Percentiles rank a stretch among this genome's conserved stretches.
Conservation (phyloP, 2,329 filamentous ascomycete genomes). For the Teratosphaeriaceae sp. region DNA sequence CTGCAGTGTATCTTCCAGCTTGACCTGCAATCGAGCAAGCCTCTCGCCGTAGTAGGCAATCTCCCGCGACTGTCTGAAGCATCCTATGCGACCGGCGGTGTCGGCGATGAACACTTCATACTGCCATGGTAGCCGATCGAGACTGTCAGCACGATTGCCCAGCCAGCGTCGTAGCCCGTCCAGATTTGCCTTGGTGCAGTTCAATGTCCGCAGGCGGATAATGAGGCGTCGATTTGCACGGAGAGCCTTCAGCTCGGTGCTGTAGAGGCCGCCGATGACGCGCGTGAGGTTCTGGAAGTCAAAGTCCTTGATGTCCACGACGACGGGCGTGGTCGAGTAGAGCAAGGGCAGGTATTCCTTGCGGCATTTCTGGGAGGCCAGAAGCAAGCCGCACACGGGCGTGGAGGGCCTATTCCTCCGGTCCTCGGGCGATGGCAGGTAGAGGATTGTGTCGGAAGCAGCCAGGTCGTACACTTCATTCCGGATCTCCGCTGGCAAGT, state of each 20-base stretch:
- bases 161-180: conserved; percentile 19
- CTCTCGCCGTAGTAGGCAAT: conserved; percentile 11
- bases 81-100: conserved; percentile 1
- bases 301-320: conserved; percentile 17
- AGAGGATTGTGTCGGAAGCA: conserved; percentile 11
- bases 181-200: conserved; percentile 8
- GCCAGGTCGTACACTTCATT: conserved; percentile 23
- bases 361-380: conserved; percentile 18
- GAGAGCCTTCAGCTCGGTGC: conserved; percentile 23
- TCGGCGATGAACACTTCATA: conserved; percentile 14
- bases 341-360: conserved; percentile 23
- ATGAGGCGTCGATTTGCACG: conserved; percentile 17
- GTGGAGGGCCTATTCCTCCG: conserved; percentile 1
- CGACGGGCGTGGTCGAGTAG: conserved; percentile 17
- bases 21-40: conserved; percentile 8
- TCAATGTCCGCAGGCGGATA: conserved; percentile 12
- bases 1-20: conserved; percentile 14
- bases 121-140: conserved; percentile 21
- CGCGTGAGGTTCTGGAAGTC: conserved; percentile 21
- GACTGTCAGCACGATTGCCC: conserved; percentile 10
- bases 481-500: conserved; percentile 26
- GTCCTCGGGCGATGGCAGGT: conserved; percentile 7
- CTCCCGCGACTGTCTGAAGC: conserved; percentile 11
- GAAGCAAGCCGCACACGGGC: conserved; percentile 19
- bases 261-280: conserved; percentile 18